Percentiles rank a stretch among this genome's conserved stretches.
Evolutionary conservation across 202 grass and related monocot genomes (phyloP).

Genomic region (Musa balbisiana): DNA sequence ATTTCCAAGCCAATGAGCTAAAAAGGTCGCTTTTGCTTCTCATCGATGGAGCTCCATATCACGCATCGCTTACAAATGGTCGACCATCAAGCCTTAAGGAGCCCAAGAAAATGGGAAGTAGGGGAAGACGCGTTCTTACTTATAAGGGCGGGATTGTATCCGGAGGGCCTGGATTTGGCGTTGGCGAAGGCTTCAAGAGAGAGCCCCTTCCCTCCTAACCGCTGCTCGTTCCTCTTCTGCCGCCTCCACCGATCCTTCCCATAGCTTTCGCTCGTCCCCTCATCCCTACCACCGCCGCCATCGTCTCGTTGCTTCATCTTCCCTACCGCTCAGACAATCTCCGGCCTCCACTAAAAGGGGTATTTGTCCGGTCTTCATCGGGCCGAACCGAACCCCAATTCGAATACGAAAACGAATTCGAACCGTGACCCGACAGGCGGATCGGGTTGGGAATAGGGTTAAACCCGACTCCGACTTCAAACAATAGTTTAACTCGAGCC

Average conservation of each 20-base stretch:
- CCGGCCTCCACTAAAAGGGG: background rate
- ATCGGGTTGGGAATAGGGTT: no score
- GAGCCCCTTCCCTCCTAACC: slow-evolving; percentile 64
- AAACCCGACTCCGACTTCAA: no score
- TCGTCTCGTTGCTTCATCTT: background rate
- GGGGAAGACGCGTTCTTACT: slow-evolving; percentile 30
- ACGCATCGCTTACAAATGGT: no score
- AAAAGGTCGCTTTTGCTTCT: no score
- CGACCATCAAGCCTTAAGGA: background rate
- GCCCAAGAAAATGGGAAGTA: background rate
- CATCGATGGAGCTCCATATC: no score
- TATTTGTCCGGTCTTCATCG: no score
- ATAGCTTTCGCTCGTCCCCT: background rate
- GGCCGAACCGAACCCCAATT: no score
- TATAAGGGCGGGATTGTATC: slow-evolving; percentile 73
- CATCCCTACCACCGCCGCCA: slow-evolving; percentile 5
- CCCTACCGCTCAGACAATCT: background rate
- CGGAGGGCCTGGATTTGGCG: slow-evolving; percentile 53
- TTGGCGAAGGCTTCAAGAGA: slow-evolving; percentile 74
- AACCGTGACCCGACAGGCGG: no score
- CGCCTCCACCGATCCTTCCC: slow-evolving; percentile 30
- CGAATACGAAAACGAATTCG: no score
- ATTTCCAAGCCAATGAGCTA: no score
- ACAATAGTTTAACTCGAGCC: no score
- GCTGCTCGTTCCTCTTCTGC: slow-evolving; percentile 50